Evolutionary conservation across 345 rosid species (phyloP).

Genomic region (Gossypium herbaceum): DNA sequence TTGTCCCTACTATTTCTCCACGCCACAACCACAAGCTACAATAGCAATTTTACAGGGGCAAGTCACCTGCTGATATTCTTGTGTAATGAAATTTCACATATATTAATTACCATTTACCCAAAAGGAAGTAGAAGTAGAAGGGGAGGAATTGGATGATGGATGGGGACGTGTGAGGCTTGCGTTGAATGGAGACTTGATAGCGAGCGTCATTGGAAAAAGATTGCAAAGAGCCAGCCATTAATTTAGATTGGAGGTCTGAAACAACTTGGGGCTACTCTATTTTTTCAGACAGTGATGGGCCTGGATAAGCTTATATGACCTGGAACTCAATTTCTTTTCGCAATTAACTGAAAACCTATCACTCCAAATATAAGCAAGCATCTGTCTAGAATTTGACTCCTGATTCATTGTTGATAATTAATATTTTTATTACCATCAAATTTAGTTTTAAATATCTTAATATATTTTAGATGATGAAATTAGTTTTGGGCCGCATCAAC

Average conservation of each 20-base stretch:
- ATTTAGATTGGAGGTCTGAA: not conserved
- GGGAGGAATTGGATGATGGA: not conserved
- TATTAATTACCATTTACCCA: no score
- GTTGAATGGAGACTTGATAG: not conserved
- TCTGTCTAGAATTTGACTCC: no score
- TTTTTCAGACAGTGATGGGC: not conserved
- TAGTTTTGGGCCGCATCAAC: no score
- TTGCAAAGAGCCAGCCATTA: not conserved
- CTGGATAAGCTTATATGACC: not conserved
- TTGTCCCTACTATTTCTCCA: not conserved
- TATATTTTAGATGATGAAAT: no score
- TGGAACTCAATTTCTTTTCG: no score
- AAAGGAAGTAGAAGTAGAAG: no score
- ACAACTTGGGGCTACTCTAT: not conserved
- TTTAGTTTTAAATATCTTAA: no score
- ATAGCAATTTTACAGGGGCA: constrained; percentile 2
- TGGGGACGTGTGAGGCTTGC: constrained; percentile 18
- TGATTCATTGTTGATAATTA: no score
- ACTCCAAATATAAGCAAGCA: no score
- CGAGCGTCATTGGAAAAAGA: not conserved
- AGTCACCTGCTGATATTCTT: not conserved
- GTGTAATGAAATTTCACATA: no score
- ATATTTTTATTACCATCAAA: no score
- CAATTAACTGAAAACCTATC: no score
- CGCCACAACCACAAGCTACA: constrained; percentile 13